Conservation (phyloP, 2,329 filamentous ascomycete species). For the Fusarium armeniacum region DNA sequence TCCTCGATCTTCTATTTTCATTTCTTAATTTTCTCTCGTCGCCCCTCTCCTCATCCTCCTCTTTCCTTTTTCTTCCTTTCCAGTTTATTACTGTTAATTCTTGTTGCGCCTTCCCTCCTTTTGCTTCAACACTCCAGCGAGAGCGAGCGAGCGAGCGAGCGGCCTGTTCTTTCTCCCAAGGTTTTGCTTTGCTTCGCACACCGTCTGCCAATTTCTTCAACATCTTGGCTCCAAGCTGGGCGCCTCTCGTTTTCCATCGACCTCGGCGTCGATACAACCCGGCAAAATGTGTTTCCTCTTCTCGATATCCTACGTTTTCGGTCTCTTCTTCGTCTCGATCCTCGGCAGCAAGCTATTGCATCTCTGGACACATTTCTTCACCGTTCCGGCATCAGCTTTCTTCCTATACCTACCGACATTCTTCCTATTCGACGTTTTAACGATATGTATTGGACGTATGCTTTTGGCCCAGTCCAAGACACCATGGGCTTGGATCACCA, state of each 20-base stretch:
- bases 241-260: neutral
- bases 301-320: conserved; percentile 50
- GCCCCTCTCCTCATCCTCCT: neutral
- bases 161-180: neutral
- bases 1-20: conserved; percentile 13
- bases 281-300: conserved; percentile 44
- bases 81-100: conserved; percentile 11
- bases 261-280: conserved; percentile 1
- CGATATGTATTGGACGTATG: conserved; percentile 46
- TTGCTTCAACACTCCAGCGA: conserved; percentile 15
- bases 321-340: conserved; percentile 51
- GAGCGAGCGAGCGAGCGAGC: conserved; percentile 27
- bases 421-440: conserved; percentile 49
- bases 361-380: conserved; percentile 48
- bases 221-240: conserved; percentile 7
- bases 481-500: conserved; percentile 40
- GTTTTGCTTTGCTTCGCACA: conserved; percentile 11
- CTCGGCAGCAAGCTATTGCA: conserved; percentile 50
- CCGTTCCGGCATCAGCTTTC: conserved; percentile 49
- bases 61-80: neutral
- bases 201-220: conserved; percentile 27
- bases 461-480: conserved; percentile 46
- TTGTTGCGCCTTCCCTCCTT: conserved; percentile 17
- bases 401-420: conserved; percentile 54
- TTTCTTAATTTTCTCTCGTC: conserved; percentile 9